phyloP scores from a whole-genome alignment of 306 rosid species.

The Comarum palustre region DNA sequence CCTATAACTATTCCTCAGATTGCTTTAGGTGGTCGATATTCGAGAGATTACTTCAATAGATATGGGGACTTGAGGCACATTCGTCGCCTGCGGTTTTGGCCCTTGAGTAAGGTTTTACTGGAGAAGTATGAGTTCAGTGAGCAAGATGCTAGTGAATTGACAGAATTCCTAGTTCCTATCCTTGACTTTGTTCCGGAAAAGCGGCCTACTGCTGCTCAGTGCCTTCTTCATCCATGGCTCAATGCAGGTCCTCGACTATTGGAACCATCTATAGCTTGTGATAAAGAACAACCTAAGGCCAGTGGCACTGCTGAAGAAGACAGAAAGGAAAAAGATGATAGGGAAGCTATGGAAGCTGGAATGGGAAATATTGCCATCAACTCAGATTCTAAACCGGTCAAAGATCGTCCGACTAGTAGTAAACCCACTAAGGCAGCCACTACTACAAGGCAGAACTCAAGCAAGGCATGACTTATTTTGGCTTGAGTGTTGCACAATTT shows the following conservation, averaged over 20 bases:
- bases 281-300: slow-evolving; percentile 33
- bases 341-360: slow-evolving; percentile 41
- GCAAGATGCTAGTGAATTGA: slow-evolving; percentile 65
- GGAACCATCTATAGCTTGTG: slow-evolving; percentile 58
- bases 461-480: slow-evolving; percentile 21
- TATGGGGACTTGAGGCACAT: slow-evolving; percentile 93
- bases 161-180: slow-evolving; percentile 68
- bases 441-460: slow-evolving; percentile 34
- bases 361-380: slow-evolving; percentile 56
- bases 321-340: slow-evolving; percentile 65
- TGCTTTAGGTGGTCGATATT: slow-evolving; percentile 91
- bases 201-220: slow-evolving; percentile 80
- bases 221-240: slow-evolving; percentile 90
- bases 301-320: slow-evolving; percentile 39
- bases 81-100: slow-evolving; percentile 91
- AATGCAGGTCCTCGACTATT: slow-evolving; percentile 63
- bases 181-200: slow-evolving; percentile 94
- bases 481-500: neutral
- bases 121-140: slow-evolving; percentile 92
- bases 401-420: slow-evolving; percentile 38
- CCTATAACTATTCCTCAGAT: slow-evolving; percentile 52
- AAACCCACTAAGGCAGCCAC: slow-evolving; percentile 33
- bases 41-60: slow-evolving; percentile 89
- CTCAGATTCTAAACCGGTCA: slow-evolving; percentile 54
- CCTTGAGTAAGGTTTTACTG: slow-evolving; percentile 67